Percentiles rank a stretch among this genome's conserved stretches.
Evolutionary conservation across 73 alveolate genomes (phyloP).

Genomic region (Durusdinium trenchii): DNA sequence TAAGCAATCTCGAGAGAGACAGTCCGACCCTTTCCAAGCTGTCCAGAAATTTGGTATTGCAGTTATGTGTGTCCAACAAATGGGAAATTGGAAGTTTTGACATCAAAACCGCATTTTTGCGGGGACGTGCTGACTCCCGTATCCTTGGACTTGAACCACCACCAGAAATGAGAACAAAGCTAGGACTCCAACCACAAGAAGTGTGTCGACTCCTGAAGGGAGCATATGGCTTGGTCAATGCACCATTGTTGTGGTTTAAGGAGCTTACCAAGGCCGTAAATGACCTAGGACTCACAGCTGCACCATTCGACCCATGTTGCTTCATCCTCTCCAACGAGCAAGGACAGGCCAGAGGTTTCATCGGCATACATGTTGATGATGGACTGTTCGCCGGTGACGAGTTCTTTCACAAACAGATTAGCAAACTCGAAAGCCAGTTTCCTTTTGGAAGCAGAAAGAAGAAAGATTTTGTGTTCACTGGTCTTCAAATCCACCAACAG

Average conservation of each 20-base stretch:
- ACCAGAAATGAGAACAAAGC: not conserved
- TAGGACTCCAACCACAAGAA: not conserved
- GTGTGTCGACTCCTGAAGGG: not conserved
- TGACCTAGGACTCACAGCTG: not conserved
- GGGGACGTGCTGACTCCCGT: not conserved
- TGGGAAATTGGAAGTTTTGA: not conserved
- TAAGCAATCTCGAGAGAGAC: not conserved
- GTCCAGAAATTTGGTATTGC: not conserved
- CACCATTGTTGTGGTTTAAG: not conserved
- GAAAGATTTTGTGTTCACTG: not conserved
- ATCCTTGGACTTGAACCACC: constrained; percentile 23
- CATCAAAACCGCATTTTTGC: not conserved
- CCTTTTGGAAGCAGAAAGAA: not conserved
- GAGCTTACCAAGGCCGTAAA: not conserved
- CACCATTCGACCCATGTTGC: not conserved
- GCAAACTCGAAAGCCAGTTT: not conserved
- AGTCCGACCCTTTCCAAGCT: not conserved
- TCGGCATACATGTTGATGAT: constrained; percentile 2
- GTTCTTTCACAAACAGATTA: not conserved
- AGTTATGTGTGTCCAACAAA: not conserved
- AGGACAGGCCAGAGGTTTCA: not conserved
- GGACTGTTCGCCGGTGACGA: not conserved
- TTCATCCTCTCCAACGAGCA: not conserved
- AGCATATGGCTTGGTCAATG: not conserved
- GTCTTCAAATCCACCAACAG: not conserved